Conservation (phyloP, 2,329 filamentous ascomycete species). For the Bipolaris bicolor region DNA sequence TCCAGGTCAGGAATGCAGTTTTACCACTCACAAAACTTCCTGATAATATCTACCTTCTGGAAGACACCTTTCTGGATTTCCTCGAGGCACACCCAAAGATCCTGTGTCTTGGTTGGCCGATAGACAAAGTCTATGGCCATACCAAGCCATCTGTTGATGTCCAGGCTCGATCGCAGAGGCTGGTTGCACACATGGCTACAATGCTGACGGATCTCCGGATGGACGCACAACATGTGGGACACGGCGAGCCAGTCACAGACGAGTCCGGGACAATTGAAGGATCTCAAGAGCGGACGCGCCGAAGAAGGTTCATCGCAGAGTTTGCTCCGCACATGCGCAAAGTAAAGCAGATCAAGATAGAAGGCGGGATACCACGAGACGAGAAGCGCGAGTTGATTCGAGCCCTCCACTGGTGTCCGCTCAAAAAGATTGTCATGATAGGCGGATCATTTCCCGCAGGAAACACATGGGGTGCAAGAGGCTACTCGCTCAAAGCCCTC, state of each 20-base stretch:
- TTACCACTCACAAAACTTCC: conserved; percentile 47
- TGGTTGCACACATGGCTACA: conserved; percentile 51
- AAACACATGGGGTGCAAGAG: conserved; percentile 53
- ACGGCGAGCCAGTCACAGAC: conserved; percentile 43
- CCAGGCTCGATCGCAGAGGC: conserved; percentile 27
- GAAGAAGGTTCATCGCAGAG: conserved; percentile 50
- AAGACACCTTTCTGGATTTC: conserved; percentile 50
- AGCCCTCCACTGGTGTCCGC: conserved; percentile 49
- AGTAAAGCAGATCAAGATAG: conserved; percentile 54
- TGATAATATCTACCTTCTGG: conserved; percentile 45
- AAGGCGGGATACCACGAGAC: conserved; percentile 55
- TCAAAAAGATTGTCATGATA: conserved; percentile 56
- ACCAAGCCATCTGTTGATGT: conserved; percentile 30
- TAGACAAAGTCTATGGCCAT: conserved; percentile 53
- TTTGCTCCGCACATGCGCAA: conserved; percentile 52
- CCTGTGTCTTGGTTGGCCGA: conserved; percentile 55
- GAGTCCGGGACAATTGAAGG: conserved; percentile 22
- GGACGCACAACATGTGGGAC: conserved; percentile 44
- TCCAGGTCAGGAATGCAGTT: conserved; percentile 56
- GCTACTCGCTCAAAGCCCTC: conserved; percentile 38
- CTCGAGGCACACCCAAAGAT: conserved; percentile 54
- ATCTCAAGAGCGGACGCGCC: conserved; percentile 31
- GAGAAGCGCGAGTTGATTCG: conserved; percentile 55
- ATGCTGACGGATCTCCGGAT: conserved; percentile 52
- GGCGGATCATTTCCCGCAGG: conserved; percentile 52